Evolutionary conservation across 495 filamentous ascomycete genomes (phyloP).

Genomic region (Glarea lozoyensis): DNA sequence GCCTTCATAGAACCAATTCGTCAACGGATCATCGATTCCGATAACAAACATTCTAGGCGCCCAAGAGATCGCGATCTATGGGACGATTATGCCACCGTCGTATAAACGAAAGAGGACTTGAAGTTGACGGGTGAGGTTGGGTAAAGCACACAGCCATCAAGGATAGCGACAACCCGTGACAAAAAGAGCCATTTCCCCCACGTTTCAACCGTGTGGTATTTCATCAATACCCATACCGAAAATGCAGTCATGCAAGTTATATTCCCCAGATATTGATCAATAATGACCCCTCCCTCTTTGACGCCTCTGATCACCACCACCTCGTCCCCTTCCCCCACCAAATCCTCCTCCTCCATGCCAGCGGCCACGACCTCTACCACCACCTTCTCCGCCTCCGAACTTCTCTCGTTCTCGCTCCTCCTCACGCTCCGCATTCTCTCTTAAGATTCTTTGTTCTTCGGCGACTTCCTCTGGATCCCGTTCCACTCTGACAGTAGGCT

Average conservation of each 20-base stretch:
- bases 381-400: conserved; percentile 23
- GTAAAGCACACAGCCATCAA: no score
- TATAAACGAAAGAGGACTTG: no score
- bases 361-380: conserved; percentile 15
- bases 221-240: background rate
- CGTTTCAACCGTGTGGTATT: background rate
- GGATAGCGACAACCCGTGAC: background rate
- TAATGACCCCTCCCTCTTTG: conserved; percentile 18
- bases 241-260: background rate
- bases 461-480: conserved; percentile 19
- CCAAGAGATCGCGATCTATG: no score
- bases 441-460: conserved; percentile 20
- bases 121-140: no score
- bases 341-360: conserved; percentile 14
- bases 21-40: no score
- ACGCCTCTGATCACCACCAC: conserved; percentile 9
- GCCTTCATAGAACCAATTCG: no score
- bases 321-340: conserved; percentile 8
- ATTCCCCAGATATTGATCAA: background rate
- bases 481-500: conserved; percentile 36
- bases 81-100: no score
- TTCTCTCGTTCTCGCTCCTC: conserved; percentile 26
- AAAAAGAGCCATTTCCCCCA: background rate
- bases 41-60: no score
- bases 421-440: conserved; percentile 27